Evolutionary conservation across 805 yeast species (phyloP).

Genomic region (Hanseniaspora osmophila): DNA sequence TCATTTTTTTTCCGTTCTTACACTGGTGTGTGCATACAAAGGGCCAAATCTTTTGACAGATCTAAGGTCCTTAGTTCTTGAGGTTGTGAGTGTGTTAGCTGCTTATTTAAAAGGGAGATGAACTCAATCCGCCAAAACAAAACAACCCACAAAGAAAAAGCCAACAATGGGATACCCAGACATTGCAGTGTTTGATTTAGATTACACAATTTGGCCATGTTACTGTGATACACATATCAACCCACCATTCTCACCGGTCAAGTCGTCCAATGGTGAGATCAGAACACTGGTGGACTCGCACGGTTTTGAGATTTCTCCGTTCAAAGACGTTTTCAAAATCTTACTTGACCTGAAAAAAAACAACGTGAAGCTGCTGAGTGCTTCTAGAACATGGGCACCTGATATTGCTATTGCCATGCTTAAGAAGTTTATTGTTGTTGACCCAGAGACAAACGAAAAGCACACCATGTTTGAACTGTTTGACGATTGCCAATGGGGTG

Average conservation of each 20-base stretch:
- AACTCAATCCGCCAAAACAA: no score
- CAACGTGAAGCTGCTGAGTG: constrained; percentile 44
- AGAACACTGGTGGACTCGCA: constrained; percentile 19
- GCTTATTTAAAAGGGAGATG: no score
- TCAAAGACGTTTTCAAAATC: constrained; percentile 54
- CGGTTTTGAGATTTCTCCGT: constrained; percentile 45
- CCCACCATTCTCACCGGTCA: constrained; percentile 21
- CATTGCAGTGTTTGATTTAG: constrained; percentile 24
- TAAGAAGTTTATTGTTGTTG: constrained; percentile 23
- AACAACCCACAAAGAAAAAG: neutral
- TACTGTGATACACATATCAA: constrained; percentile 24
- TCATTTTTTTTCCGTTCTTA: no score
- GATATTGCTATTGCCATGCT: constrained; percentile 50
- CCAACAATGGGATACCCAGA: constrained; percentile 17
- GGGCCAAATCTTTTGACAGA: neutral
- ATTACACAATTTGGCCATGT: constrained; percentile 26
- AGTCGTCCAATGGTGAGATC: constrained; percentile 16
- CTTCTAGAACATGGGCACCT: constrained; percentile 72
- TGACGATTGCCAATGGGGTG: constrained; percentile 56
- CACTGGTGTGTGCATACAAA: neutral
- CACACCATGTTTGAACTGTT: constrained; percentile 35
- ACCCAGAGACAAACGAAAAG: constrained; percentile 3
- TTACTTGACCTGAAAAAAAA: constrained; percentile 36
- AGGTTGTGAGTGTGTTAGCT: no score
- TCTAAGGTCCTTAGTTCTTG: neutral